Evolutionary conservation across 176 grass and related monocot species (phyloP).

Genomic region (Otatea glauca): DNA sequence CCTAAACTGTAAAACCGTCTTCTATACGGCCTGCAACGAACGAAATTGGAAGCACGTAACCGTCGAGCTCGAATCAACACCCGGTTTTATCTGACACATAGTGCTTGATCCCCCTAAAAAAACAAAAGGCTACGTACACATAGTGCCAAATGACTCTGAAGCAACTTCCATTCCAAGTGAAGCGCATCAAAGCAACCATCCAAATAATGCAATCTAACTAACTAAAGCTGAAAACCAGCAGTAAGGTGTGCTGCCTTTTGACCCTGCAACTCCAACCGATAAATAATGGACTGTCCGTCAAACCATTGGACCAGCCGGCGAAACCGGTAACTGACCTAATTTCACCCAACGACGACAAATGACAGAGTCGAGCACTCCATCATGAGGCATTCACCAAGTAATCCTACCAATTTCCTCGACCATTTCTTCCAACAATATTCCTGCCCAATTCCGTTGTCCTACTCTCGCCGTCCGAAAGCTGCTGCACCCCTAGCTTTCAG

Average conservation of each 20-base stretch:
- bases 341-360: constrained; percentile 49
- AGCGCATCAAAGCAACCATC: constrained; percentile 32
- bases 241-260: neutral
- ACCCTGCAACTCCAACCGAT: neutral
- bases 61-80: too few relatives aligned
- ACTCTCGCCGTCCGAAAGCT: neutral
- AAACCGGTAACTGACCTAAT: constrained; percentile 46
- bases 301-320: neutral
- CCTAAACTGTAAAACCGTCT: too few relatives aligned
- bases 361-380: neutral
- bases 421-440: neutral
- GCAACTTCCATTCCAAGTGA: constrained; percentile 48
- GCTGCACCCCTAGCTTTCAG: constrained; percentile 9
- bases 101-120: neutral
- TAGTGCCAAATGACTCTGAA: constrained; percentile 30
- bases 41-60: too few relatives aligned
- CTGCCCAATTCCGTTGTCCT: constrained; percentile 4
- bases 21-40: too few relatives aligned
- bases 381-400: neutral
- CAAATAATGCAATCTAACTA: neutral
- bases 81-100: too few relatives aligned
- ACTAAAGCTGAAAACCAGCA: neutral
- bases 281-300: neutral
- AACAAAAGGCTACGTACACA: neutral
- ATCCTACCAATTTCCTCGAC: neutral